These are phyloP conservation scores for Eucalyptus microcorys DNA, from an alignment of 345 rosid species.

Conservation along the genomic window DNA sequence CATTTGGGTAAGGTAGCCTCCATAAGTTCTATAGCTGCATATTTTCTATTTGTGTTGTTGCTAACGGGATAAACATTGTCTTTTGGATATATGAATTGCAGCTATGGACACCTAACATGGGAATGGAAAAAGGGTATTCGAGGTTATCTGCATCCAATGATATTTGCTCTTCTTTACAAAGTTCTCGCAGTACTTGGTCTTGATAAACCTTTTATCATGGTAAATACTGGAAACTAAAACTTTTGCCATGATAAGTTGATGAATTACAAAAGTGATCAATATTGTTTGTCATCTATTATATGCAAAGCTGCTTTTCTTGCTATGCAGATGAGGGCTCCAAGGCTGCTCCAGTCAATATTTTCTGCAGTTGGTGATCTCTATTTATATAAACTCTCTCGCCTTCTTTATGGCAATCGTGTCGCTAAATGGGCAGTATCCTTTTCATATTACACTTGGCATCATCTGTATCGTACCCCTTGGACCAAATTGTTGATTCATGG, in stretches of 20 bases:
- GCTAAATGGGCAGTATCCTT: slow-evolving; percentile 94
- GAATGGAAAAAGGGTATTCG: slow-evolving; percentile 88
- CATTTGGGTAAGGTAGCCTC: slow-evolving; percentile 46
- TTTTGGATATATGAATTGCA: neutral
- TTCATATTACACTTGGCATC: neutral
- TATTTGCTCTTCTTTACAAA: slow-evolving; percentile 60
- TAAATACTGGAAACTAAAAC: slow-evolving; percentile 1
- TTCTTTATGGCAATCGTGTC: slow-evolving; percentile 36
- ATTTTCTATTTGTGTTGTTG: neutral
- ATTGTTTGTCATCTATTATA: neutral
- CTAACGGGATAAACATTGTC: neutral
- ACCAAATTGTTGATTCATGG: neutral
- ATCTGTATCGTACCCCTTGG: neutral
- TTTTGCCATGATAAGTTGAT: neutral
- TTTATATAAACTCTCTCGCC: slow-evolving; percentile 52
- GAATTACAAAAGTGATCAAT: neutral
- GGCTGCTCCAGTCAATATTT: slow-evolving; percentile 70
- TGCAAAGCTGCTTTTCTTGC: neutral
- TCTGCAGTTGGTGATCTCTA: slow-evolving; percentile 88
- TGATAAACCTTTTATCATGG: slow-evolving; percentile 73
- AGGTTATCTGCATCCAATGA: slow-evolving; percentile 85
- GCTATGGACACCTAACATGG: slow-evolving; percentile 95
- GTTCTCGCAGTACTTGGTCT: slow-evolving; percentile 50
- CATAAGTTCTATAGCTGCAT: neutral
- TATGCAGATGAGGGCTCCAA: slow-evolving; percentile 57